phyloP scores from a whole-genome alignment of 352 stramenopile species.

The Aphanomyces cochlioides region DNA sequence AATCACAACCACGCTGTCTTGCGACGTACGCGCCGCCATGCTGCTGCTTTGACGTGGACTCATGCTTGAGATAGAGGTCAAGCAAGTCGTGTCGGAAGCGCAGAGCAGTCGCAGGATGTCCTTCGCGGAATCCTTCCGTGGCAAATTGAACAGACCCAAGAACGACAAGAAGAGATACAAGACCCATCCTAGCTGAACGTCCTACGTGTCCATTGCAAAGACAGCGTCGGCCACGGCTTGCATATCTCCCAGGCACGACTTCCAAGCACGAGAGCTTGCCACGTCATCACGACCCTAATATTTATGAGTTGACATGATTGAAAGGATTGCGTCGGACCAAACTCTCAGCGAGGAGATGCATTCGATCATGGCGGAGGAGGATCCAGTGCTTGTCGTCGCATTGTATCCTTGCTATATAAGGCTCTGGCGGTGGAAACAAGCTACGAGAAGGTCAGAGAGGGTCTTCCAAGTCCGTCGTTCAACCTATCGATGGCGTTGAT shows the following conservation, averaged over 20 bases:
- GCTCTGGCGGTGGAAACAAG: too few species aligned
- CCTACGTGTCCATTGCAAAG: too few species aligned
- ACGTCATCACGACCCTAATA: too few species aligned
- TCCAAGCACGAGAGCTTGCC: too few species aligned
- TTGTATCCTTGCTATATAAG: too few species aligned
- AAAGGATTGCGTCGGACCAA: too few species aligned
- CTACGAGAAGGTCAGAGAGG: too few species aligned
- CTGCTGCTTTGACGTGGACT: neutral
- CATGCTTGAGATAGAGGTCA: slow-evolving; percentile 10
- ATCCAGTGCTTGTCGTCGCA: neutral
- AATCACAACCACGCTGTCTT: slow-evolving; percentile 16
- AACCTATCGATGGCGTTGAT: neutral
- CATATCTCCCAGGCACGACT: too few species aligned
- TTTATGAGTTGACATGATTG: too few species aligned
- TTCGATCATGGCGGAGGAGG: neutral
- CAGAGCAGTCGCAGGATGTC: too few species aligned
- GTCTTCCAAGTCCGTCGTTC: neutral
- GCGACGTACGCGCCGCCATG: slow-evolving; percentile 5
- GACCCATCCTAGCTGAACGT: neutral
- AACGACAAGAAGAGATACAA: neutral
- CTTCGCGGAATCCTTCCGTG: neutral
- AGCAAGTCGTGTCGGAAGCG: slow-evolving; percentile 6
- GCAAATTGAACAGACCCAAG: neutral
- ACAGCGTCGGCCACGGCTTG: too few species aligned
- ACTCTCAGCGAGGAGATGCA: neutral